Evolutionary conservation across 2,329 filamentous ascomycete genomes (phyloP).

Genomic region (Pseudodiploospora longispora): DNA sequence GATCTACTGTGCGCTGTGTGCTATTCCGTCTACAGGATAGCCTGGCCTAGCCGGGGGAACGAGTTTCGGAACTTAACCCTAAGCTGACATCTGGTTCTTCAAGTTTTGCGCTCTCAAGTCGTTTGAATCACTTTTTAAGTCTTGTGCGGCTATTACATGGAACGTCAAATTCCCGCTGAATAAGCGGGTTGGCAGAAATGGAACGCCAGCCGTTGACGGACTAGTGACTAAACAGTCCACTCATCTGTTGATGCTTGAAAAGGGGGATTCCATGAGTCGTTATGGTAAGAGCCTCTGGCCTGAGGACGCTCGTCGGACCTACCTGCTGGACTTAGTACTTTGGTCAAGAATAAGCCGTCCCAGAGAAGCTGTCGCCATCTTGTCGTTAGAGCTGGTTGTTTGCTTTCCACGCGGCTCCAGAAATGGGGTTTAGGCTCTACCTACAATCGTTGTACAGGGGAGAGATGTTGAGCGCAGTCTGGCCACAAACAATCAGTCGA

Average conservation of each 20-base stretch:
- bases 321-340: slow-evolving; percentile 54
- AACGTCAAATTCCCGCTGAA: slow-evolving; percentile 34
- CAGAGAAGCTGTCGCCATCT: slow-evolving; percentile 22
- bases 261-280: slow-evolving; percentile 63
- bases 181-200: slow-evolving; percentile 30
- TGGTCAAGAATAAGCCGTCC: slow-evolving; percentile 37
- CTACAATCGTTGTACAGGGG: slow-evolving; percentile 9
- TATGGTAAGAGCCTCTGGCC: slow-evolving; percentile 64
- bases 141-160: slow-evolving; percentile 3
- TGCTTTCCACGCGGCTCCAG: slow-evolving; percentile 10
- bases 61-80: slow-evolving; percentile 94
- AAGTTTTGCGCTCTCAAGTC: slow-evolving; percentile 63
- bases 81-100: slow-evolving; percentile 60
- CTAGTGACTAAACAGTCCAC: slow-evolving; percentile 47
- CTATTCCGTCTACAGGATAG: slow-evolving; percentile 29
- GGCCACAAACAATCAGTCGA: slow-evolving; percentile 42
- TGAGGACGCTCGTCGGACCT: slow-evolving; percentile 68
- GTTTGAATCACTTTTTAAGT: slow-evolving; percentile 61
- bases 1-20: slow-evolving; percentile 29
- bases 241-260: slow-evolving; percentile 47
- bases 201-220: slow-evolving; percentile 32
- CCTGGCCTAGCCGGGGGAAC: slow-evolving; percentile 46
- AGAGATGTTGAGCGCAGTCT: slow-evolving; percentile 36
- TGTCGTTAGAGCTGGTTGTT: slow-evolving; percentile 10
- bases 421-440: slow-evolving; percentile 2